Evolutionary conservation across 2,329 filamentous ascomycete species (phyloP).

Genomic region (Penicillium sp.): DNA sequence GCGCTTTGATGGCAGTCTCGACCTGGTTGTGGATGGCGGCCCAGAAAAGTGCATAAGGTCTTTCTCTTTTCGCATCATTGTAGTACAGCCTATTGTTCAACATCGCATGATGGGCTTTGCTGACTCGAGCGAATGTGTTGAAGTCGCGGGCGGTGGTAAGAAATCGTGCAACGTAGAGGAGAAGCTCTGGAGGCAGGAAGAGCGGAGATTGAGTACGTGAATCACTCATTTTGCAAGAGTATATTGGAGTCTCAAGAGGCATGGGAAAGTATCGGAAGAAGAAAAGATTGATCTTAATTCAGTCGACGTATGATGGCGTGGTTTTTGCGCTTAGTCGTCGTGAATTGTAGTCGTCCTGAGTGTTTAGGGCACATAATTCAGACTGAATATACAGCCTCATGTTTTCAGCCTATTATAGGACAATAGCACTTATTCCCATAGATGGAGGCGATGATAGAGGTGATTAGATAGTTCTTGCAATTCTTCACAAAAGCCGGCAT

Average conservation of each 20-base stretch:
- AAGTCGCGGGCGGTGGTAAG: conserved; percentile 14
- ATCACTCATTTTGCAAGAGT: background rate
- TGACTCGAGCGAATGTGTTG: conserved; percentile 25
- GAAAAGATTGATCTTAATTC: background rate
- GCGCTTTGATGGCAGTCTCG: conserved; percentile 19
- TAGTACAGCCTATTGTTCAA: conserved; percentile 29
- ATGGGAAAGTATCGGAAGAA: background rate
- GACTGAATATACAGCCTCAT: background rate
- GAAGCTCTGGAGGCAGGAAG: conserved; percentile 24
- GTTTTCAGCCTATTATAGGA: background rate
- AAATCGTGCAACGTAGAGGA: conserved; percentile 25
- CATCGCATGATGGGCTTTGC: conserved; percentile 20
- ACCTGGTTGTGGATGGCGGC: conserved; percentile 24
- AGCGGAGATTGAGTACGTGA: background rate
- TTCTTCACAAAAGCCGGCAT: background rate
- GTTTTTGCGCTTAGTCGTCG: background rate
- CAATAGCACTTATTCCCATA: background rate
- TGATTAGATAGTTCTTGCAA: background rate
- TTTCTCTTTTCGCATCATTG: conserved; percentile 17
- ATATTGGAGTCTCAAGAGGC: background rate
- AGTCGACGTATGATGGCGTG: background rate
- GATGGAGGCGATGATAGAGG: background rate
- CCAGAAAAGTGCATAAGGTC: conserved; percentile 28
- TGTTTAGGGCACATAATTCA: background rate
- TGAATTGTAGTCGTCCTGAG: background rate